phyloP scores from a whole-genome alignment of 2,329 filamentous ascomycete genomes.

The Arthrobotrys entomopaga region DNA sequence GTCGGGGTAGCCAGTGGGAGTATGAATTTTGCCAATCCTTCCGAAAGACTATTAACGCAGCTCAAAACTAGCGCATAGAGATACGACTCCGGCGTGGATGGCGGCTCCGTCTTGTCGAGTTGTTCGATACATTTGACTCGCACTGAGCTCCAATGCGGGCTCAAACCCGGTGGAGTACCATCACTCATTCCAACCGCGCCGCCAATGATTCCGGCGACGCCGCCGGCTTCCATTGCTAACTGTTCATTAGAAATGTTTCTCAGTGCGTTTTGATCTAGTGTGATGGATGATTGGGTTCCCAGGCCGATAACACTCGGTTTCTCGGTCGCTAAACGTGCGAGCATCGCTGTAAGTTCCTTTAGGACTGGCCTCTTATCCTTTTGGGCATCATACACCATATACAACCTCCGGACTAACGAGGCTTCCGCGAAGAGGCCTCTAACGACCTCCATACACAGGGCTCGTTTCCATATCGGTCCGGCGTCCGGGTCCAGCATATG shows the following conservation, averaged over 20 bases:
- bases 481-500: constrained; percentile 87
- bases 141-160: constrained; percentile 88
- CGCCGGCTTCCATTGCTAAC: constrained; percentile 87
- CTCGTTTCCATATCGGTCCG: constrained; percentile 82
- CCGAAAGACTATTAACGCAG: constrained; percentile 88
- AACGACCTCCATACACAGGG: constrained; percentile 90
- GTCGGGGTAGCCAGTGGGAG: constrained; percentile 84
- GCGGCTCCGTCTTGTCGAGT: constrained; percentile 88
- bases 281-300: constrained; percentile 85
- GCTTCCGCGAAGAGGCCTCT: constrained; percentile 85
- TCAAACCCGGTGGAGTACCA: constrained; percentile 78
- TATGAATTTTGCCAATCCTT: constrained; percentile 91
- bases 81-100: constrained; percentile 87
- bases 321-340: constrained; percentile 92
- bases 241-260: constrained; percentile 76
- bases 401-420: constrained; percentile 80
- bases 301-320: constrained; percentile 89
- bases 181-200: constrained; percentile 74
- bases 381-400: constrained; percentile 78
- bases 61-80: constrained; percentile 88
- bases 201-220: constrained; percentile 86
- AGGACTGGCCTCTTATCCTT: constrained; percentile 79
- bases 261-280: constrained; percentile 70
- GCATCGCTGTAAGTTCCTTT: constrained; percentile 82
- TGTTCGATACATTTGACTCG: constrained; percentile 91